Evolutionary conservation across 108 stramenopile genomes (phyloP).

Genomic region (Cyclotella kingstonii): DNA sequence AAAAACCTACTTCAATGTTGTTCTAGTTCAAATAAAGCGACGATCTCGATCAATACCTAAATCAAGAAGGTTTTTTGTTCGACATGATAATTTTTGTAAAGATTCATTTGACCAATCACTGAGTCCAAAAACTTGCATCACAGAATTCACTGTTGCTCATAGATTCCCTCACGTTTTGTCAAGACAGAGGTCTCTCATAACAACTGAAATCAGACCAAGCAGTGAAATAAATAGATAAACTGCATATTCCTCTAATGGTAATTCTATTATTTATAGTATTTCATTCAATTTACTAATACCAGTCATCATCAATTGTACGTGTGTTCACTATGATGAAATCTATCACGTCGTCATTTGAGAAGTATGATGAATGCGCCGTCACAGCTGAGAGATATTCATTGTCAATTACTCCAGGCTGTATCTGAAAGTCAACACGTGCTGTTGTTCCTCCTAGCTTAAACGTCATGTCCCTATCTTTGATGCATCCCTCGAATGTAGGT

Average conservation of each 20-base stretch:
- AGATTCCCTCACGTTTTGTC: constrained; percentile 75
- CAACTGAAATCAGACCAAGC: constrained; percentile 31
- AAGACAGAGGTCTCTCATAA: constrained; percentile 66
- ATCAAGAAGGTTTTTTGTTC: constrained; percentile 37
- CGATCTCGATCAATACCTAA: constrained; percentile 14
- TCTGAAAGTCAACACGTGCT: constrained; percentile 59
- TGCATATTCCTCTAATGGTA: too few species aligned
- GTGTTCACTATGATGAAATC: constrained; percentile 62
- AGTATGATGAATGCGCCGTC: constrained; percentile 67
- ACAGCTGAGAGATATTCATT: constrained; percentile 81
- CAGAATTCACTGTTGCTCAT: constrained; percentile 72
- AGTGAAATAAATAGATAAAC: constrained; percentile 6
- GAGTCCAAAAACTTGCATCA: constrained; percentile 16
- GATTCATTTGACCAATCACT: constrained; percentile 1
- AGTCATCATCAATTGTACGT: constrained; percentile 6
- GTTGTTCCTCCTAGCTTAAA: constrained; percentile 71
- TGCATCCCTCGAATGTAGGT: constrained; percentile 37
- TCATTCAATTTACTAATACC: too few species aligned
- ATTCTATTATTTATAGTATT: too few species aligned
- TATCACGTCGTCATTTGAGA: constrained; percentile 58
- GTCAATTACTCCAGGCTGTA: constrained; percentile 74
- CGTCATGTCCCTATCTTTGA: constrained; percentile 27
- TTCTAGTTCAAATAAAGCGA: constrained; percentile 43
- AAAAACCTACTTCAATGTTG: constrained; percentile 44
- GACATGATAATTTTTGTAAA: not conserved